Conservation (phyloP, 345 rosid genomes). For the Melaleuca quinquenervia region DNA sequence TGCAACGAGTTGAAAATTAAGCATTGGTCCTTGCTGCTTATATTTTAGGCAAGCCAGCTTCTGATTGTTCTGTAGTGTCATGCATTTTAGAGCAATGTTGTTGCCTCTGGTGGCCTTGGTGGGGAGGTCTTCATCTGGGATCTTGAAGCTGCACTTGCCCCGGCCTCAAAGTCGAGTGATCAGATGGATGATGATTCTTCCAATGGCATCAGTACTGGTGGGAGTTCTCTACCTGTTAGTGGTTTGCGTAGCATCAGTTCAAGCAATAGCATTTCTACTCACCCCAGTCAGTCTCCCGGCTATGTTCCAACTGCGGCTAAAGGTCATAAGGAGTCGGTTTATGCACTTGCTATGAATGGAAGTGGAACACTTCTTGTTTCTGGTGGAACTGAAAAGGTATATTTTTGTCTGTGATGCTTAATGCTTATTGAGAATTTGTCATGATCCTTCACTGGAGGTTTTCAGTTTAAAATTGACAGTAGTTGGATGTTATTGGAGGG, state of each 20-base stretch:
- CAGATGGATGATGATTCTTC: conserved; percentile 65
- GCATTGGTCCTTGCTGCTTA: not conserved
- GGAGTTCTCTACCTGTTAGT: conserved; percentile 48
- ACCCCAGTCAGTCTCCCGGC: conserved; percentile 63
- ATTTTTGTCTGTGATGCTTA: not conserved
- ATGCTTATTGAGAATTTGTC: not conserved
- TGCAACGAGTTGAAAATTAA: not conserved
- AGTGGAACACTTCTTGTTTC: conserved; percentile 86
- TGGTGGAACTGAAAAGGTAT: conserved; percentile 99
- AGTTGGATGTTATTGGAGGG: not conserved
- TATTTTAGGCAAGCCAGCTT: conserved; percentile 18
- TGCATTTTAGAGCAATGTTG: conserved; percentile 79
- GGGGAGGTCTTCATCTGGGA: conserved; percentile 99
- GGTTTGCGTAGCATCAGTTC: conserved; percentile 76
- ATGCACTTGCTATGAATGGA: conserved; percentile 96
- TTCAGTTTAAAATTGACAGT: not conserved
- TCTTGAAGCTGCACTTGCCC: conserved; percentile 83
- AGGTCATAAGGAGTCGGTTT: conserved; percentile 99
- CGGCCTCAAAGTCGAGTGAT: conserved; percentile 66
- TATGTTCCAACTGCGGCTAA: conserved; percentile 74
- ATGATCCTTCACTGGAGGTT: not conserved
- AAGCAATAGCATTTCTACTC: conserved; percentile 66
- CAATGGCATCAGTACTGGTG: conserved; percentile 54
- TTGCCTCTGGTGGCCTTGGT: conserved; percentile 99
- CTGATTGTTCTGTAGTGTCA: conserved; percentile 62